phyloP scores from a whole-genome alignment of 805 yeast genomes.

The Hanseniaspora occidentalis region DNA sequence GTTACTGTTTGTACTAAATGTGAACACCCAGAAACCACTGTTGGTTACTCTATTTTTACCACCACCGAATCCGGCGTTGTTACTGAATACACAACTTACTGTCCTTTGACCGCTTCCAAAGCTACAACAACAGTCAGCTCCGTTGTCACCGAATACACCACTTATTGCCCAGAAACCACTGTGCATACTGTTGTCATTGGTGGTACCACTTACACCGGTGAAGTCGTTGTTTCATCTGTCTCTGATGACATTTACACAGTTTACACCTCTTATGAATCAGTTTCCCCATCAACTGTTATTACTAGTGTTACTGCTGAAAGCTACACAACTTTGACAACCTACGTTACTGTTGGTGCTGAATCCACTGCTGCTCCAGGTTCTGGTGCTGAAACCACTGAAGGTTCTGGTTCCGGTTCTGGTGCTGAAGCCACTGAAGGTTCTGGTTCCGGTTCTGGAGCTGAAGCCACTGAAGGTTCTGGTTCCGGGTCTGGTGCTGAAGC shows the following conservation, averaged over 20 bases:
- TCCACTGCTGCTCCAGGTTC: constrained; percentile 2
- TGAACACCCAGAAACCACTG: constrained; percentile 6
- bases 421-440: not conserved
- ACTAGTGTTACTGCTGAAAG: constrained; percentile 1
- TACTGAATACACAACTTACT: constrained; percentile 6
- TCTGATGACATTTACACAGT: constrained; percentile 9
- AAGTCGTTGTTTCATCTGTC: constrained; percentile 8
- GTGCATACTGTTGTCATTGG: constrained; percentile 3
- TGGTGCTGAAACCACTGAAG: constrained; percentile 1
- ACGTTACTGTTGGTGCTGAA: constrained; percentile 1
- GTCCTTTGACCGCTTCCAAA: constrained; percentile 4
- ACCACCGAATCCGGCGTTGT: constrained; percentile 5
- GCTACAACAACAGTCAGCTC: constrained; percentile 1
- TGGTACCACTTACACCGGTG: constrained; percentile 8
- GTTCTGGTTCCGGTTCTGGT: not conserved
- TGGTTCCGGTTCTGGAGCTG: not conserved
- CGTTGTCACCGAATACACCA: constrained; percentile 1
- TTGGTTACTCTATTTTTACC: constrained; percentile 6
- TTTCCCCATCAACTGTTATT: constrained; percentile 4
- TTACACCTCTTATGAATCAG: constrained; percentile 10
- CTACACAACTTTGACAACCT: constrained; percentile 2
- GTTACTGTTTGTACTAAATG: constrained; percentile 6
- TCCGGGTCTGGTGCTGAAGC: not conserved
- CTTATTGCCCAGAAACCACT: constrained; percentile 2
- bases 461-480: not conserved